Conservation (phyloP, 2,329 filamentous ascomycete species). For the Fusarium nurragi region DNA sequence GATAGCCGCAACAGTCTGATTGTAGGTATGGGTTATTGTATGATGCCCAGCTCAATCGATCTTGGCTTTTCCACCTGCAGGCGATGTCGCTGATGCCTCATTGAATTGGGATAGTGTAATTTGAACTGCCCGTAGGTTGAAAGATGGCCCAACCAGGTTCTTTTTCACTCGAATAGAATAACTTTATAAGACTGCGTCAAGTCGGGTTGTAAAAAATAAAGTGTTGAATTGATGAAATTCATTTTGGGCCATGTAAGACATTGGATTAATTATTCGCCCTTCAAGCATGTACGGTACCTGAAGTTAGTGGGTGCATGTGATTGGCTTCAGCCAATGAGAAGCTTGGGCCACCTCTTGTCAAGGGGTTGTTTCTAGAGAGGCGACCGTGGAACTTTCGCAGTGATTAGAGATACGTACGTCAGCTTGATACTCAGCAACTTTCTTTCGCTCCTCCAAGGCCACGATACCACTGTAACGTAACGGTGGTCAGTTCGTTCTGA, state of each 20-base stretch:
- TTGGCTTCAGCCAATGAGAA: slow-evolving; percentile 33
- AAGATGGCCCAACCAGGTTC: too few relatives aligned
- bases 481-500: not conserved
- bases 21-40: not conserved
- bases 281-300: not conserved
- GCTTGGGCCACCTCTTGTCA: slow-evolving; percentile 40
- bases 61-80: not conserved
- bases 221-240: not conserved
- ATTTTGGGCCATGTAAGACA: not conserved
- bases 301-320: slow-evolving; percentile 22
- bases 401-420: slow-evolving; percentile 41
- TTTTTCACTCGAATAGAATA: too few relatives aligned
- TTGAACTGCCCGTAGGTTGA: not conserved
- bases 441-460: slow-evolving; percentile 1
- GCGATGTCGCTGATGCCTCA: not conserved
- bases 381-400: slow-evolving; percentile 47
- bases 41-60: not conserved
- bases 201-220: not conserved
- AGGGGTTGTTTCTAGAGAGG: slow-evolving; percentile 42
- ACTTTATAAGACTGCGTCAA: not conserved
- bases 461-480: slow-evolving; percentile 2
- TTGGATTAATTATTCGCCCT: not conserved
- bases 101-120: not conserved
- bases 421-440: slow-evolving; percentile 37
- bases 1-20: slow-evolving; percentile 25